Base-by-base conservation (phyloP, 2,329 filamentous ascomycete species). In the Trichoderma breve region DNA sequence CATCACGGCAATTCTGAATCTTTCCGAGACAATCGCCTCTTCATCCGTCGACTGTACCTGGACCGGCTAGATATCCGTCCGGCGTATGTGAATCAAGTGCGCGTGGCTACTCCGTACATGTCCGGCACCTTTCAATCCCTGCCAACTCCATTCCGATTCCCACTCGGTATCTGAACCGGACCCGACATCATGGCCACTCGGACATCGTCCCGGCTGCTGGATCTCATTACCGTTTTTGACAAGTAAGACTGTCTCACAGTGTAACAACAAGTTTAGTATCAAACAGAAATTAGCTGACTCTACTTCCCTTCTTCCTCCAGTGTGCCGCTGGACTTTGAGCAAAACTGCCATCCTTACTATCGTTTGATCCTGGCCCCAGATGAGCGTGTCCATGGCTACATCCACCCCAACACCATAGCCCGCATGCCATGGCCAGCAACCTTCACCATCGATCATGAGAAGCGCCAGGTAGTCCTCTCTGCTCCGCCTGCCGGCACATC, bases 341-440 rank as follows among this genome's bases (percentile, higher is more conserved):
- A 79, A 47, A 79, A 83, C 71, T 75, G 71, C 57, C 21, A 43
- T 9, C 81, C 80, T 5, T 83, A 86, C 73, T 88, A 86, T 74
- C 81, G 80, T 71, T 82, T 88, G 39, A 76, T 82, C 9, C 80
- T 88, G 12, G 80, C 83, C 1, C 77, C 82, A 2, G 86, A 88
- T 72, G 72, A 79, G 21, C 80, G 83, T 4, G 80, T 84, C 0
- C 86, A 88, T 73, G 86, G 86, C 74, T 86, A 86, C 78, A 80
- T 88, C 61, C 82, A 84, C 63, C 82, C 83, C 3, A 78, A 78
- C 62, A 86, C 82, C 18, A 83, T 87, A 15, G 71, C 80, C 34
- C 79, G 80, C 53, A 85, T 88, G 80, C 85, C 85, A 4, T 86
- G 84, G 83, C 84, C 84, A 0, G 2, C 78, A 0, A 73, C 78